phyloP scores from a whole-genome alignment of 73 alveolate genomes.

The Tetrahymena thermophila region DNA sequence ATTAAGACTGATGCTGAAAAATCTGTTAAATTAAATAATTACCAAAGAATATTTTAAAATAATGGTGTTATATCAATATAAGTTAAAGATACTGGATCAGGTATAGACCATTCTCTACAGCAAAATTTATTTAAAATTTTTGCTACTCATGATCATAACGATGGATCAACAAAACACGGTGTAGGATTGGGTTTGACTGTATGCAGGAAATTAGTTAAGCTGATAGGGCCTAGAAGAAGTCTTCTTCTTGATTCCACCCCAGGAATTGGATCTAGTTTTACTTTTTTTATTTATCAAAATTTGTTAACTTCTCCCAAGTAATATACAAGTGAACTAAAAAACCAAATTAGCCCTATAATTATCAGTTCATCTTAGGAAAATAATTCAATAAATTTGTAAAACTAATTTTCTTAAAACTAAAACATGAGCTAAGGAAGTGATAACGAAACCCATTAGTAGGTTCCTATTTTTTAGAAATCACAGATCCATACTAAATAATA shows the following conservation, averaged over 20 bases:
- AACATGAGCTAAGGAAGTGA: neutral
- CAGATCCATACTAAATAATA: neutral
- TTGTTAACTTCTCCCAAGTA: neutral
- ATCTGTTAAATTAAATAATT: neutral
- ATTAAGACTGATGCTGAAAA: neutral
- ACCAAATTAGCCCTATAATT: neutral
- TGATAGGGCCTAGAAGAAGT: neutral
- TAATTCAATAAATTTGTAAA: neutral
- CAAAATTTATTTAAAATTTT: neutral
- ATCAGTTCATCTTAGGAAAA: neutral
- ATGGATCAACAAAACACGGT: neutral
- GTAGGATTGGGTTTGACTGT: neutral
- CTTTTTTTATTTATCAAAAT: neutral
- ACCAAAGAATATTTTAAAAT: neutral
- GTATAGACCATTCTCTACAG: neutral
- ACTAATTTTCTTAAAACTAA: neutral
- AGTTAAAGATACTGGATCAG: neutral
- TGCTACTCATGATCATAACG: neutral
- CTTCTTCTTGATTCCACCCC: neutral
- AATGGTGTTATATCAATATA: neutral
- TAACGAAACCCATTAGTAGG: neutral
- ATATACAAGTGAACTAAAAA: neutral
- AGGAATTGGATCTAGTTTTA: neutral
- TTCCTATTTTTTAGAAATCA: neutral
- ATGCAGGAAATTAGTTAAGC: neutral